Evolutionary conservation across 108 stramenopile genomes (phyloP).

Genomic region (Bacterosira constricta): DNA sequence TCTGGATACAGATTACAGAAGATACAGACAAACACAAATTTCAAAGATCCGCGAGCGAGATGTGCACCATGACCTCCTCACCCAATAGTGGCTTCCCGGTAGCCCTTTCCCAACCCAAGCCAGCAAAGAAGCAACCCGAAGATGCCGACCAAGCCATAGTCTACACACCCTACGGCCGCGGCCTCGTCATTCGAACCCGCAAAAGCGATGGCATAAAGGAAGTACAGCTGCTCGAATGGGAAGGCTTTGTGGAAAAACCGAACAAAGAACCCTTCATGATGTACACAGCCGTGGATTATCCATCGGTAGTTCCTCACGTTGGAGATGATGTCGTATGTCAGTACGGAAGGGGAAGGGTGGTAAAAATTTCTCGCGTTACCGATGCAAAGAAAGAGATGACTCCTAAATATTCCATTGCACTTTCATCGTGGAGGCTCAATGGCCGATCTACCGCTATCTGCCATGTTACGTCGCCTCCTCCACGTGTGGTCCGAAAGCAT

Average conservation of each 20-base stretch:
- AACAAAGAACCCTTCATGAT: constrained; percentile 38
- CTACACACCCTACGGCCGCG: constrained; percentile 76
- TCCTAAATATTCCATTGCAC: constrained; percentile 43
- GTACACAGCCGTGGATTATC: constrained; percentile 59
- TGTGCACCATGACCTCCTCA: no score
- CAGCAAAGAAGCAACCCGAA: no score
- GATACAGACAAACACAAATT: no score
- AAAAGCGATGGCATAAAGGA: constrained; percentile 48
- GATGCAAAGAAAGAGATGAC: background rate
- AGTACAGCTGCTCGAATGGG: constrained; percentile 69
- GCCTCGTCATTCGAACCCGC: constrained; percentile 63
- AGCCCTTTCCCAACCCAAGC: no score
- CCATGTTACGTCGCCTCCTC: constrained; percentile 42
- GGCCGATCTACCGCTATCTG: constrained; percentile 66
- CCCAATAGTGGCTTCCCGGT: no score
- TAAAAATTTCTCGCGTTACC: constrained; percentile 4
- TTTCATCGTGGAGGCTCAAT: constrained; percentile 73
- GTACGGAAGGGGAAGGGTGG: constrained; percentile 68
- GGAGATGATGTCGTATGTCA: constrained; percentile 70
- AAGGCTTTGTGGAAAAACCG: background rate
- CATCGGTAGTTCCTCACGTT: constrained; percentile 56
- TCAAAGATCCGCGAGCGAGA: no score
- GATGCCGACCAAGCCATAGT: constrained; percentile 69
- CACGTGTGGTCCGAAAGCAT: constrained; percentile 63
- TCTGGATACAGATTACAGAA: no score